phyloP scores from a whole-genome alignment of 805 yeast genomes.

The Saturnispora sekii region DNA sequence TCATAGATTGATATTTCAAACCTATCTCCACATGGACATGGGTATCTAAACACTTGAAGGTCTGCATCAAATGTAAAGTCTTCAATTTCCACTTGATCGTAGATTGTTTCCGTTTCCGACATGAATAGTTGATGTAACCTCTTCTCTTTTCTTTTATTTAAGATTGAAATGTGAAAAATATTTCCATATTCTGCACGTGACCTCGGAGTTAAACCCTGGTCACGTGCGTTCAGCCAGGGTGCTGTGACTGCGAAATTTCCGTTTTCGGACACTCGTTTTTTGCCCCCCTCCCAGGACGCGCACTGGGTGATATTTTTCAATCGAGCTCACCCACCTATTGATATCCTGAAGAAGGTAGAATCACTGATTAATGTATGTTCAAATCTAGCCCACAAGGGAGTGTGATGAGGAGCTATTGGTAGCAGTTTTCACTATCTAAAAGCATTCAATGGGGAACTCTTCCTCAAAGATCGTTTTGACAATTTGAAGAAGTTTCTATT shows the following conservation, averaged over 20 bases:
- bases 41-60: constrained; percentile 80
- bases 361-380: constrained; percentile 21
- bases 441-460: too few relatives aligned
- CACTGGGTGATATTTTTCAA: neutral
- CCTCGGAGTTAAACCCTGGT: neutral
- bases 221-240: constrained; percentile 1
- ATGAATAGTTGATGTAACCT: neutral
- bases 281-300: neutral
- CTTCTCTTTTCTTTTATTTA: too few relatives aligned
- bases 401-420: too few relatives aligned
- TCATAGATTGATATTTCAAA: constrained; percentile 84
- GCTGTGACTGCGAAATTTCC: constrained; percentile 2
- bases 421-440: too few relatives aligned
- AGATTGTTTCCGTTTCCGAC: constrained; percentile 47
- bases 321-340: neutral
- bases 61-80: constrained; percentile 85
- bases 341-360: constrained; percentile 3
- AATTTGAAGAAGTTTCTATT: too few relatives aligned
- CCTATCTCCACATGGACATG: constrained; percentile 97
- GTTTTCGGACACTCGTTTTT: neutral
- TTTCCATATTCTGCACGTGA: neutral
- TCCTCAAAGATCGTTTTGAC: too few relatives aligned
- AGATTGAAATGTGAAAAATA: too few relatives aligned
- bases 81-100: constrained; percentile 95
- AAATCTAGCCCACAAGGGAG: neutral